Conservation (phyloP, 108 stramenopile species). For the Cyclotella distinguenda region DNA sequence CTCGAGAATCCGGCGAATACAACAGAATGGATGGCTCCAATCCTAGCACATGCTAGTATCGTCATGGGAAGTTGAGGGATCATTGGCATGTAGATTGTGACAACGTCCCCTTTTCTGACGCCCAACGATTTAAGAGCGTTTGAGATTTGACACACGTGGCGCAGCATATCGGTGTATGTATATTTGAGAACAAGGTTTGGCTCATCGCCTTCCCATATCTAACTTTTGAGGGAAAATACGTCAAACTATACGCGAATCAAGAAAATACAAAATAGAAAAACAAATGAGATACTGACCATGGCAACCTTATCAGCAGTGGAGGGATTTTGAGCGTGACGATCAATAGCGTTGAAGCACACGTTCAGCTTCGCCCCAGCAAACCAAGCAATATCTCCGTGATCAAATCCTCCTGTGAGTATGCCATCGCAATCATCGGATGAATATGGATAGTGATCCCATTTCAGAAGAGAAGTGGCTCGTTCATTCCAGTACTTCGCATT, state of each 20-base stretch:
- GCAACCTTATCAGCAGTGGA: conserved; percentile 54
- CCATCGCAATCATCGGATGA: conserved; percentile 22
- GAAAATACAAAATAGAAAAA: background rate
- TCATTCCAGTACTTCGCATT: conserved; percentile 42
- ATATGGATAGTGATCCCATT: conserved; percentile 46
- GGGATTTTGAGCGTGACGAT: conserved; percentile 46
- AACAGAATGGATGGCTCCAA: conserved; percentile 87
- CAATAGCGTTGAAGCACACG: conserved; percentile 70
- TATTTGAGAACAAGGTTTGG: conserved; percentile 47
- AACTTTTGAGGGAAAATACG: background rate
- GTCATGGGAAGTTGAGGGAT: conserved; percentile 82
- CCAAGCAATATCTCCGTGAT: conserved; percentile 70
- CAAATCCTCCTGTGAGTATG: conserved; percentile 40
- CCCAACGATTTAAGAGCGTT: conserved; percentile 73
- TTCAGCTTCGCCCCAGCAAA: conserved; percentile 73
- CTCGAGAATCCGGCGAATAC: conserved; percentile 96
- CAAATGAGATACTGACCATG: conserved; percentile 32
- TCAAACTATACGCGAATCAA: background rate
- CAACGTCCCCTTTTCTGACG: conserved; percentile 70
- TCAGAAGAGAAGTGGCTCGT: conserved; percentile 29
- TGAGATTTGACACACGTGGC: conserved; percentile 67
- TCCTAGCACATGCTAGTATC: conserved; percentile 86
- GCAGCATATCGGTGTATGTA: conserved; percentile 67
- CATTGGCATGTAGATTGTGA: conserved; percentile 93
- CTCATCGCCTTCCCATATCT: conserved; percentile 82